These are phyloP conservation scores for Ganoderma sp. DNA, from an alignment of 1,284 basidiomycete genomes.

Conservation along the genomic window DNA sequence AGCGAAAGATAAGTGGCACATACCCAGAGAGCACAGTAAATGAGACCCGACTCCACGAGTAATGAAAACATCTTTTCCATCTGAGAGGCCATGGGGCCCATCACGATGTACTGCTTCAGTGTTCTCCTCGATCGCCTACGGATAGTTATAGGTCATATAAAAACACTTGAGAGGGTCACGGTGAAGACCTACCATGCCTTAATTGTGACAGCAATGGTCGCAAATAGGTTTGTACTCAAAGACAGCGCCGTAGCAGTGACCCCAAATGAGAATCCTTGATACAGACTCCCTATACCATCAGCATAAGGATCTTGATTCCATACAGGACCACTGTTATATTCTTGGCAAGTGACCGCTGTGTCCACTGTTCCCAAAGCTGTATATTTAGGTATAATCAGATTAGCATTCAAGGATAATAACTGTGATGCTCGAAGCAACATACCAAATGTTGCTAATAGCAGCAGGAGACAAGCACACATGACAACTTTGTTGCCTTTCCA, in stretches of 20 bases:
- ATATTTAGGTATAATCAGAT: neutral
- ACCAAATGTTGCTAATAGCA: neutral
- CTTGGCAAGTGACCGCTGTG: neutral
- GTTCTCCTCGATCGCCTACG: neutral
- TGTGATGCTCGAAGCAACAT: neutral
- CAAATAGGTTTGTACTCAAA: constrained; percentile 1
- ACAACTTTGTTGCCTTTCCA: neutral
- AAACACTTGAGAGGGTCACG: neutral
- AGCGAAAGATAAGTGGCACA: too few relatives aligned
- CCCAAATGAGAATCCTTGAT: neutral
- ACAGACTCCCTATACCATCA: neutral
- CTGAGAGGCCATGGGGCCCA: neutral
- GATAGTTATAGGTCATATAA: too few relatives aligned
- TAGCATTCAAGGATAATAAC: neutral
- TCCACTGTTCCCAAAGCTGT: neutral
- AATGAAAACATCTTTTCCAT: neutral
- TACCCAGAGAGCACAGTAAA: constrained; percentile 7
- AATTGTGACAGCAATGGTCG: neutral
- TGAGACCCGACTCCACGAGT: neutral
- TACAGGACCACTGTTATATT: neutral
- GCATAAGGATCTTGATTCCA: neutral
- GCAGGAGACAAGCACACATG: neutral
- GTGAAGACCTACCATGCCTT: constrained; percentile 13
- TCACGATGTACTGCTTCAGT: neutral
- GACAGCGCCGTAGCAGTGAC: constrained; percentile 2